phyloP scores from a whole-genome alignment of 2,329 filamentous ascomycete genomes.

The Pseudocercospora crystallina region DNA sequence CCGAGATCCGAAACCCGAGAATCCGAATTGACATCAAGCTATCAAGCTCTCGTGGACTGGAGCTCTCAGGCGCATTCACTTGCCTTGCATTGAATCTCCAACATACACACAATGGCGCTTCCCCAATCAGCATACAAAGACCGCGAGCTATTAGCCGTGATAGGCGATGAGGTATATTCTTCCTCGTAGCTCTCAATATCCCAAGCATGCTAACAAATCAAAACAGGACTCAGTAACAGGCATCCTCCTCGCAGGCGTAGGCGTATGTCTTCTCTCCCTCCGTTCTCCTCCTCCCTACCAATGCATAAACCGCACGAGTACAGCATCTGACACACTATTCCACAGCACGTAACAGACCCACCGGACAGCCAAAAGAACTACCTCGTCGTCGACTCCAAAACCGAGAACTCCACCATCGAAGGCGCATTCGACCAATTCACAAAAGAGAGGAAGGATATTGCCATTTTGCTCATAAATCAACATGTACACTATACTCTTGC shows the following conservation, averaged over 20 bases:
- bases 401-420: constrained; percentile 83
- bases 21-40: not conserved
- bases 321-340: not conserved
- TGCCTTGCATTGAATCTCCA: not conserved
- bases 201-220: not conserved
- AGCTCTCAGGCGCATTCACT: not conserved
- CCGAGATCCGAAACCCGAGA: no score
- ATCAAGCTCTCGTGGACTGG: constrained; percentile 5
- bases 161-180: constrained; percentile 80
- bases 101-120: constrained; percentile 54
- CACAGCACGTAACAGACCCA: constrained; percentile 82
- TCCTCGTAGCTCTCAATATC: no score
- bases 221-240: constrained; percentile 90
- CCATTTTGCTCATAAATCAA: constrained; percentile 95
- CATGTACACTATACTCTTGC: constrained; percentile 76
- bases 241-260: constrained; percentile 89
- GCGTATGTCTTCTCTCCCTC: constrained; percentile 58
- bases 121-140: constrained; percentile 66
- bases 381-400: constrained; percentile 92
- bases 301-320: no score
- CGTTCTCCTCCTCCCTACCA: not conserved
- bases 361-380: constrained; percentile 96
- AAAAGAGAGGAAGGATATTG: constrained; percentile 89
- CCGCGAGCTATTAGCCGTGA: constrained; percentile 93
- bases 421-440: constrained; percentile 88